Evolutionary conservation across 2,329 filamentous ascomycete genomes (phyloP), one percentile per base, ranked within the genome.

Genomic region (Xylaria sp.): DNA sequence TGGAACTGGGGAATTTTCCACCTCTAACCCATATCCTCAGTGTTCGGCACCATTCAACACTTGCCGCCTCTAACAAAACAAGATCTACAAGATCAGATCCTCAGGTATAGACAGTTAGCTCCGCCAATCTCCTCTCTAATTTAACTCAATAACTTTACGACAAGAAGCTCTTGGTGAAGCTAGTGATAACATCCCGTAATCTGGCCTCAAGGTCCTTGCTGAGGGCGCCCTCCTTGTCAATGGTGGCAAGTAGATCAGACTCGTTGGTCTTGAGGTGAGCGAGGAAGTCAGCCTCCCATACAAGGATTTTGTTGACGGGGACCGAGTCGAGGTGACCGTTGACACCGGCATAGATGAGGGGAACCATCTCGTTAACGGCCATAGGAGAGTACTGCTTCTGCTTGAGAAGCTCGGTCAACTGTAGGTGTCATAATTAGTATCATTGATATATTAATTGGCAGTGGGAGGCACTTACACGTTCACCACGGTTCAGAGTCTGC

Each of bases 281-380:
- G 67, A 97, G 85, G 90, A 96, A 96, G 83, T 98, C 94, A 75
- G 89, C 73, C 87, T 99, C 95, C 93, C 94, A 99, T 79, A 87
- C 80, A 68, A 95, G 88, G 73, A 99, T 90, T 90, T 94, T 96
- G 87, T 69, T 78, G 77, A 98, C 95, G 68, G 95, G 95, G 70
- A 99, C 86, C 73, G 68, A 77, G 85, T 99, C 95, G 72, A 99
- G 89, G 83, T 87, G 84, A 85, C 95, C 95, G 84, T 98, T 98
- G 84, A 99, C 92, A 96, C 95, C 95, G 71, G 95, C 94, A 83
- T 87, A 99, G 87, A 99, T 98, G 73, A 99, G 89, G 72, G 95
- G 95, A 85, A 99, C 95, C 94, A 98, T 98, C 86, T 99, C 94
- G 86, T 96, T 95, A 78, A 98, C 94, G 73, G 92, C 91, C 93